These are phyloP conservation scores for Cucurbita moschata DNA, from an alignment of 306 rosid species.

Conservation along the genomic window DNA sequence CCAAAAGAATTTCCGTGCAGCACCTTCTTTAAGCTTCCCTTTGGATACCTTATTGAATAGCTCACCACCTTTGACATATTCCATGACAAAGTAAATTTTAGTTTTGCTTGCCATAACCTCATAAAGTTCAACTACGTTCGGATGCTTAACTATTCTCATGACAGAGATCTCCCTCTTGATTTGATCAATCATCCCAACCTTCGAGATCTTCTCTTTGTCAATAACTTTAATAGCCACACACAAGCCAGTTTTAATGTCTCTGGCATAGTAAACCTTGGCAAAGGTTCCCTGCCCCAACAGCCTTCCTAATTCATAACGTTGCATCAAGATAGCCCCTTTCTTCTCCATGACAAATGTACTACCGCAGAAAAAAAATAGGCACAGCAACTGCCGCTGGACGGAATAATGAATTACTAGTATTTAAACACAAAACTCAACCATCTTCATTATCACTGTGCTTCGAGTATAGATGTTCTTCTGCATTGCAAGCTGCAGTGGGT, in stretches of 20 bases:
- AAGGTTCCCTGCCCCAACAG: conserved; percentile 94
- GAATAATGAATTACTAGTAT: background rate
- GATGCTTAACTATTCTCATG: conserved; percentile 71
- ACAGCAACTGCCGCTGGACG: conserved; percentile 12
- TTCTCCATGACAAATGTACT: conserved; percentile 38
- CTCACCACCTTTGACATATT: conserved; percentile 84
- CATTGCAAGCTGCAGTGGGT: conserved; percentile 19
- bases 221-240: conserved; percentile 69
- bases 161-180: conserved; percentile 87
- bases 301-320: conserved; percentile 66
- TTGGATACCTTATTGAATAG: conserved; percentile 72
- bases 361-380: background rate
- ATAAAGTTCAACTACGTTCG: conserved; percentile 74
- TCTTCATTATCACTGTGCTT: conserved; percentile 47
- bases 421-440: conserved; percentile 35
- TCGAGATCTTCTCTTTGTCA: conserved; percentile 71
- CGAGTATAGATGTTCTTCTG: conserved; percentile 17
- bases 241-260: conserved; percentile 55
- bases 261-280: conserved; percentile 86
- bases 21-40: conserved; percentile 77
- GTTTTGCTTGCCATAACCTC: conserved; percentile 96
- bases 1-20: conserved; percentile 71
- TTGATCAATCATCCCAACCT: conserved; percentile 82
- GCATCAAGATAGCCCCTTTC: conserved; percentile 66
- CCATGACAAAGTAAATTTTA: conserved; percentile 91